Conservation (phyloP, 2,329 filamentous ascomycete species). For the Pseudopyricularia cyperi region DNA sequence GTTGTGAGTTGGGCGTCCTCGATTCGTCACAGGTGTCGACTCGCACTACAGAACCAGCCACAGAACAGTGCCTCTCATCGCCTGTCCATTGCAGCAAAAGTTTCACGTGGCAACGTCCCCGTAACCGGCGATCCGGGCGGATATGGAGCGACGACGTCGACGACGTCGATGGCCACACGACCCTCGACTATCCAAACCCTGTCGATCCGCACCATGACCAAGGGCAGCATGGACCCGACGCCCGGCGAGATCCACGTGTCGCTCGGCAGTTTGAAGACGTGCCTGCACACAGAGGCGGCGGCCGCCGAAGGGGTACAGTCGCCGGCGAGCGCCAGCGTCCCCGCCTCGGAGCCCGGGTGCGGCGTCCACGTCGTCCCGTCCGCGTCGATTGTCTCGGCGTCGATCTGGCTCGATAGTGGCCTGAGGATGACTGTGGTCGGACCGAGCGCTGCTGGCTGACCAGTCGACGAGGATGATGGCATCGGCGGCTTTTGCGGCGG, state of each 20-base stretch:
- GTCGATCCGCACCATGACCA: slow-evolving; percentile 1
- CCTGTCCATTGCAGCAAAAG: not conserved
- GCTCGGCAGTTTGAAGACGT: not conserved
- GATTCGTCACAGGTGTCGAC: too few species aligned
- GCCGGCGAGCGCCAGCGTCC: slow-evolving; percentile 1
- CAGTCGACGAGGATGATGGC: not conserved
- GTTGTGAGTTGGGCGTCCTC: not conserved
- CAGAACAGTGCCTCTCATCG: too few species aligned
- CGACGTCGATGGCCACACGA: not conserved
- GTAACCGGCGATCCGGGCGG: not conserved
- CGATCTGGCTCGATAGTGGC: slow-evolving; percentile 1
- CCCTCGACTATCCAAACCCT: not conserved
- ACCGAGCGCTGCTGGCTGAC: not conserved
- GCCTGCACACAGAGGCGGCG: not conserved
- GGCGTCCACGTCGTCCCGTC: slow-evolving; percentile 1
- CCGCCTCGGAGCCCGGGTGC: not conserved
- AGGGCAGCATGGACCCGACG: slow-evolving; percentile 1
- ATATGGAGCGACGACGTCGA: slow-evolving; percentile 1
- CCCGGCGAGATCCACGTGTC: slow-evolving; percentile 2
- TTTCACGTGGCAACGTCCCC: not conserved
- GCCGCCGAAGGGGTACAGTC: not conserved
- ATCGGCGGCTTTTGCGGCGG: not conserved
- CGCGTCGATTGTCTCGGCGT: not conserved
- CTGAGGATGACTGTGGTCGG: not conserved
- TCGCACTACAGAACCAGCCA: too few species aligned